Evolutionary conservation across 169 alveolate species (phyloP), one percentile per base, ranked within the genome.

Genomic region (Miamiensis avidus): DNA sequence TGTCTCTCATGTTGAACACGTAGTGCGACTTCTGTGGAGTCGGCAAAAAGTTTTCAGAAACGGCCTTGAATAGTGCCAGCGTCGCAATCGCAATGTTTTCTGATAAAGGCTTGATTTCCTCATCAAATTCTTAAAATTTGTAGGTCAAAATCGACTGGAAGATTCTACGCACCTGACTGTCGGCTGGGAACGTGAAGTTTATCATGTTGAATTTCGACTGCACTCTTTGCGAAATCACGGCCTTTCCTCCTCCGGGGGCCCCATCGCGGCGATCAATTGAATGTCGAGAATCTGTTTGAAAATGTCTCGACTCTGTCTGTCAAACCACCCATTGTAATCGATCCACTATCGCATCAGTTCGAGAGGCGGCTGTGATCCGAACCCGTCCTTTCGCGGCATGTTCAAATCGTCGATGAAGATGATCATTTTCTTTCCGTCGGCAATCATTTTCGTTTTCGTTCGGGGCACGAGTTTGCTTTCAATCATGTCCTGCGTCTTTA

Each of bases 191-290:
- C 27, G 96, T 92, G 87, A 95, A 95, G 79, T 95, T 94, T 30
- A 96, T 91, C 28, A 94, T 86, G 87, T 95, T 94, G 92, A 96
- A 96, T 76, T 96, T 95, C n/a, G 97, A 88, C 93, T 93, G 94
- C 74, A 96, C 84, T 88, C 99, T 96, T 30, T 93, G 91, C n/a
- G 98, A 93, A 32, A 97, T 94, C 81, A 90, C 95, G n/a, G 97
- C 95, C 72, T 98, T 94, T 20, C 99, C 99, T 28, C 99, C 99
- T 15, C 99, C 99, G 0, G 99, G 98, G 98, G 98, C 0, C 99
- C 99, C 99, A 98, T 98, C 34, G 99, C 99, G 0, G 98, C 97
- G 28, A 97, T 90, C 82, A 98, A 88, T 88, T 97, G 96, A 72
- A 96, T 90, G 91, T 96, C 98, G 74, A 88, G 92, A 30, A 96